phyloP scores from a whole-genome alignment of 2,329 filamentous ascomycete genomes.

The Elsinoe ampelina region DNA sequence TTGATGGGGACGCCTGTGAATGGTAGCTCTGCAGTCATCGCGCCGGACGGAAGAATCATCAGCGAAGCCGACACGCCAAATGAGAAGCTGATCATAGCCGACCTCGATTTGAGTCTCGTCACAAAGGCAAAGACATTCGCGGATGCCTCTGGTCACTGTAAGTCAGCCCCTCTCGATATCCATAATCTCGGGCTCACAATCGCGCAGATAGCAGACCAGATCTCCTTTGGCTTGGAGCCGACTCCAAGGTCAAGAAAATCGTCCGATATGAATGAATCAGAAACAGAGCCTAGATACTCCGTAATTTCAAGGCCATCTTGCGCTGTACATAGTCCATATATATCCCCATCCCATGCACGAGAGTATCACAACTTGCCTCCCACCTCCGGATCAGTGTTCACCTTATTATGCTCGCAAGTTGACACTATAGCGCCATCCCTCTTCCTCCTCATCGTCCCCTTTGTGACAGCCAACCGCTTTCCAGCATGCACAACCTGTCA shows the following conservation, averaged over 20 bases:
- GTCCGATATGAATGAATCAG: neutral
- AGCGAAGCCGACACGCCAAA: slow-evolving; percentile 31
- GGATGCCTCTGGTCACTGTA: slow-evolving; percentile 40
- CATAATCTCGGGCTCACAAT: neutral
- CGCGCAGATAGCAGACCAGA: slow-evolving; percentile 38
- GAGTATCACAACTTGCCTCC: slow-evolving; percentile 11
- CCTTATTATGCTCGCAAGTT: slow-evolving; percentile 30
- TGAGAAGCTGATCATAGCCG: slow-evolving; percentile 44
- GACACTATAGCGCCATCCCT: slow-evolving; percentile 27
- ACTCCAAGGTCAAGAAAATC: slow-evolving; percentile 25
- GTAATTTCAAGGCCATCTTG: too few species aligned
- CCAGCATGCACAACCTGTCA: slow-evolving; percentile 32
- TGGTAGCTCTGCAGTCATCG: slow-evolving; percentile 44
- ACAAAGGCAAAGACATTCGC: slow-evolving; percentile 35
- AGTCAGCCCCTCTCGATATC: neutral
- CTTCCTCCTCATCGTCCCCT: slow-evolving; percentile 32
- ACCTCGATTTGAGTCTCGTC: slow-evolving; percentile 40
- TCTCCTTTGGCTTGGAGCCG: slow-evolving; percentile 42
- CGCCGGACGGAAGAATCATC: slow-evolving; percentile 42
- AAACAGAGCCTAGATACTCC: neutral
- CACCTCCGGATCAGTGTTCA: slow-evolving; percentile 14
- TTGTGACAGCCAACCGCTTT: slow-evolving; percentile 32
- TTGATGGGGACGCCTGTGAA: slow-evolving; percentile 35
- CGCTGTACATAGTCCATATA: neutral
- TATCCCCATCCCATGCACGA: neutral